Evolutionary conservation across 2,329 filamentous ascomycete species (phyloP), one percentile per base, ranked within the genome.

Genomic region (Helminthosporium solani): DNA sequence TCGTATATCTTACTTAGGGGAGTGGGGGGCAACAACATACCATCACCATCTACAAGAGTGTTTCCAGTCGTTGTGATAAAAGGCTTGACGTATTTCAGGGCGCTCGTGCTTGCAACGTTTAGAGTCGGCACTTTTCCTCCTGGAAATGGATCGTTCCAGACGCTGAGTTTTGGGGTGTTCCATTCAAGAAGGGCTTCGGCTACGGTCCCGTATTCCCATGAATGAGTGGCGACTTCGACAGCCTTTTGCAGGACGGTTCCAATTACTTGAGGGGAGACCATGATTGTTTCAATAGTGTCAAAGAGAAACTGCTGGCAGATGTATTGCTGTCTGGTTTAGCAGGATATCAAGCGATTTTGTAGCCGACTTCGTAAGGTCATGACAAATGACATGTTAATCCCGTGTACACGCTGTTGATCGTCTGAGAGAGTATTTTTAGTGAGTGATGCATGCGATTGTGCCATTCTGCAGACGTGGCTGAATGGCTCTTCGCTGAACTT

Each of bases 231-330:
- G 7, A 67, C 54, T 8, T 51, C 41, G 37, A 64, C 53, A 21
- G 66, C 67, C 43, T 66, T 62, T 6, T 45, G 19, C 4, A 64
- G 56, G 7, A 61, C 54, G 28, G 48, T 57, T 14, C 50, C 40
- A 20, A 65, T 46, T 1, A 57, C 3, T 7, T 44, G 88, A 73
- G 86, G 86, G 9, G 84, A 88, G 71, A 59, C 50, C 50, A 59
- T 57, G 18, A 25, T 35, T 18, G 12, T 12, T 12, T 31, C 28
- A 14, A 12, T 6, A n/a, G 7, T 28, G 8, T 9, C 16, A 18
- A 37, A 15, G 30, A 28, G 5, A 35, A 19, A 42, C n/a, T 8
- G 27, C 11, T 33, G 18, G 27, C 31, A n/a, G 28, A 14, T 31
- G 12, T 12, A 14, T 6, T 31, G 28, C 14, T 31, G 28, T 31